Evolutionary conservation across 2,329 filamentous ascomycete genomes (phyloP).

Genomic region (Pseudogymnoascus sp.): DNA sequence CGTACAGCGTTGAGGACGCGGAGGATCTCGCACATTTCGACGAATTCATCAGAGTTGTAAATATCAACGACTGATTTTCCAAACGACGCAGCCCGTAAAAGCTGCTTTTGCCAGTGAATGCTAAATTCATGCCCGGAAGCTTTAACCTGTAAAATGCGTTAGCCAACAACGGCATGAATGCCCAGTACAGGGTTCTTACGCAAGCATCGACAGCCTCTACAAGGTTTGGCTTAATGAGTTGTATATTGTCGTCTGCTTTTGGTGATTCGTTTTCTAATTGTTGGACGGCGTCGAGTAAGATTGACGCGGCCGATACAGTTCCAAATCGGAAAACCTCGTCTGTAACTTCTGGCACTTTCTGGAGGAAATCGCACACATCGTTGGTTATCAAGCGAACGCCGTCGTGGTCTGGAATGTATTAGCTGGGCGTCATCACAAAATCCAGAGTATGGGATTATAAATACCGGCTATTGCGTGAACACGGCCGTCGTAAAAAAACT

Average conservation of each 20-base stretch:
- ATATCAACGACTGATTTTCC: slow-evolving; percentile 95
- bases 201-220: slow-evolving; percentile 91
- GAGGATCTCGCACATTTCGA: slow-evolving; percentile 93
- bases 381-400: slow-evolving; percentile 87
- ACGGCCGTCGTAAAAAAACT: slow-evolving; percentile 82
- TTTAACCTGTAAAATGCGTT: slow-evolving; percentile 42
- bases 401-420: slow-evolving; percentile 50
- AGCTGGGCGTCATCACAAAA: slow-evolving; percentile 12
- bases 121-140: slow-evolving; percentile 90
- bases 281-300: slow-evolving; percentile 86
- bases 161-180: slow-evolving; percentile 10
- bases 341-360: slow-evolving; percentile 79
- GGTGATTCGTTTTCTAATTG: slow-evolving; percentile 89
- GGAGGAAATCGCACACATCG: slow-evolving; percentile 93
- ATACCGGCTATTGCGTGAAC: slow-evolving; percentile 79
- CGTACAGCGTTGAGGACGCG: slow-evolving; percentile 87
- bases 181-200: slow-evolving; percentile 27
- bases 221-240: slow-evolving; percentile 78
- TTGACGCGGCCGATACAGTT: slow-evolving; percentile 79
- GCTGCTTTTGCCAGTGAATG: slow-evolving; percentile 84
- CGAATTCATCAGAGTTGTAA: slow-evolving; percentile 97
- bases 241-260: slow-evolving; percentile 95
- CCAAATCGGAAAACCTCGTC: slow-evolving; percentile 85
- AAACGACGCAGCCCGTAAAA: slow-evolving; percentile 94
- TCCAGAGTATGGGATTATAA: not conserved